Percentiles rank a stretch among this genome's conserved stretches.
Evolutionary conservation across 2,329 filamentous ascomycete species (phyloP).

Genomic region (Plenodomus lindquistii): DNA sequence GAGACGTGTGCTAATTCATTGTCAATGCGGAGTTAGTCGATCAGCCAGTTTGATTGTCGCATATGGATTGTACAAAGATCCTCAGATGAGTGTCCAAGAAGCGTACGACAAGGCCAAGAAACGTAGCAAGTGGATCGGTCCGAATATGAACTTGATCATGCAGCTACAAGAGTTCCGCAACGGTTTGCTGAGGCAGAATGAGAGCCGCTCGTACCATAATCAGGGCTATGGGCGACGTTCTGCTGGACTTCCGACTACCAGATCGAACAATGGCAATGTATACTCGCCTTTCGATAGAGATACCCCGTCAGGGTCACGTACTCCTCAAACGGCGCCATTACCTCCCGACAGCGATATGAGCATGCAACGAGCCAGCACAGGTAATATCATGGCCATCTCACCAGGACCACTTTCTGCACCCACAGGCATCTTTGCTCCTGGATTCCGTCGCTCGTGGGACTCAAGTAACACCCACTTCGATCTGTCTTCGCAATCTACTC

Average conservation of each 20-base stretch:
- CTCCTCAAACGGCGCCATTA: conserved; percentile 44
- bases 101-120: conserved; percentile 80
- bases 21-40: conserved; percentile 82
- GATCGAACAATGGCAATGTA: conserved; percentile 30
- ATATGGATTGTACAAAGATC: conserved; percentile 80
- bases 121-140: conserved; percentile 84
- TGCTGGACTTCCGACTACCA: conserved; percentile 32
- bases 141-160: conserved; percentile 92
- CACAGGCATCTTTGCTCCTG: conserved; percentile 41
- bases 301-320: conserved; percentile 35
- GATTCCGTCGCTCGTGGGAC: conserved; percentile 48
- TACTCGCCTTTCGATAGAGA: conserved; percentile 41
- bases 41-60: conserved; percentile 86
- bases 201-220: conserved; percentile 35
- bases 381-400: conserved; percentile 47
- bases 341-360: conserved; percentile 54
- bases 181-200: conserved; percentile 48
- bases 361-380: conserved; percentile 49
- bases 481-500: conserved; percentile 33
- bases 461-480: conserved; percentile 42
- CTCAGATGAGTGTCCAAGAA: conserved; percentile 76
- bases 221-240: conserved; percentile 40
- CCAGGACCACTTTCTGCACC: conserved; percentile 49
- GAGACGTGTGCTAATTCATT: conserved; percentile 81
- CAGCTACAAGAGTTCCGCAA: conserved; percentile 77